phyloP scores from a whole-genome alignment of 306 rosid genomes.

The Heteromeles arbutifolia region DNA sequence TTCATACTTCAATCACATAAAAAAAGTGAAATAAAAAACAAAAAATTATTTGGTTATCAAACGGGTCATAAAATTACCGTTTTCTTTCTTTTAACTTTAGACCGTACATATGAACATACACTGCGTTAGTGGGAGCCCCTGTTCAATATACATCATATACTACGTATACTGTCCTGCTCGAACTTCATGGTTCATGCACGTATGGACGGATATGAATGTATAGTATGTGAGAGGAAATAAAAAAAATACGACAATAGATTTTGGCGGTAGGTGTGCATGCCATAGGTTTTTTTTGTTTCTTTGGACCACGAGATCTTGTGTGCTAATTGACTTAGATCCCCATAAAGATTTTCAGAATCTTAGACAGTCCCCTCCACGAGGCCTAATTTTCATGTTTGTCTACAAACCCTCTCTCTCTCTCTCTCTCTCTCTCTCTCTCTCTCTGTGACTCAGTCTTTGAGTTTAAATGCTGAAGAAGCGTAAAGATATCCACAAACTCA shows the following conservation, averaged over 20 bases:
- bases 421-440: not conserved
- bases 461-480: not conserved
- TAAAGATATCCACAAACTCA: not conserved
- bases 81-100: too few species aligned
- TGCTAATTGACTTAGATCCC: constrained; percentile 42
- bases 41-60: too few species aligned
- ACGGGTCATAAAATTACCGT: too few species aligned
- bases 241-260: not conserved
- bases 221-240: not conserved
- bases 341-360: constrained; percentile 61
- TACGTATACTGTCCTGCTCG: not conserved
- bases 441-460: not conserved
- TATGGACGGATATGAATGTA: not conserved
- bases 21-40: too few species aligned
- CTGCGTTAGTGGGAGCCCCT: too few species aligned
- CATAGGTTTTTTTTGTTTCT: not conserved
- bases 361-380: constrained; percentile 36
- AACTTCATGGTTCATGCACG: constrained; percentile 12
- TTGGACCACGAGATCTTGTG: constrained; percentile 45
- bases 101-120: too few species aligned
- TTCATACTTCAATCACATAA: too few species aligned
- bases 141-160: too few species aligned
- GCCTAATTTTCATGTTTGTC: not conserved
- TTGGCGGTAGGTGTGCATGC: constrained; percentile 15
- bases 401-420: not conserved